Evolutionary conservation across 2,329 filamentous ascomycete genomes (phyloP), one percentile per base, ranked within the genome.

Genomic region (Penicillium sp.): DNA sequence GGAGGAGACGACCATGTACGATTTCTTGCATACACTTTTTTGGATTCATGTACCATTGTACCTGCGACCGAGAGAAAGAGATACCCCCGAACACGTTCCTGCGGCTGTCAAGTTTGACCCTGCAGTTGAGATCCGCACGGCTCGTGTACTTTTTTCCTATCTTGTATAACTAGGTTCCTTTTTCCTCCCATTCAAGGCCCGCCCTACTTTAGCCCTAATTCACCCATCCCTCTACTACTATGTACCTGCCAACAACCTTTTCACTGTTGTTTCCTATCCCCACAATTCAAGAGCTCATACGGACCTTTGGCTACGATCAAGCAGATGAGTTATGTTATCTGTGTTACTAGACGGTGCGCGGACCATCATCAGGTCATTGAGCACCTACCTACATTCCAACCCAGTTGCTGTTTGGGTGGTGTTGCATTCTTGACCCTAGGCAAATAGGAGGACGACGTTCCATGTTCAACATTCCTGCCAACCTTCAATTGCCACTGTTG

Each of bases 31-130:
- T 66, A 66, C 60, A 50, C 54, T 53, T 56, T 55, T 50, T 57
- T 56, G 54, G 54, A 31, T 60, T 56, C 18, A 41, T 54, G n/a
- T n/a, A n/a, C n/a, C n/a, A n/a, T n/a, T n/a, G 60, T 66, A 64
- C 57, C 41, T 59, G 56, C 55, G 37, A 59, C 50, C 59, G 55
- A 62, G 53, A 59, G 47, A 60, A 64, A 68, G 59, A 68, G 66
- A 68, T 68, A 68, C 66, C 66, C 55, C 66, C 66, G 61, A 64
- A 73, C 74, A 75, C 73, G 73, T 76, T 76, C 73, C 63, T 71
- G 69, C 67, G 59, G 66, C 65, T 71, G 69, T 70, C 69, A 70
- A 56, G 56, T 67, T 54, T 44, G 41, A 49, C 49, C 59, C 56
- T 67, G 66, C 66, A 66, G 62, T 60, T 54, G 59, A 57, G 56